Conservation (phyloP, 2,329 filamentous ascomycete genomes). For the Orbilia brochopaga region DNA sequence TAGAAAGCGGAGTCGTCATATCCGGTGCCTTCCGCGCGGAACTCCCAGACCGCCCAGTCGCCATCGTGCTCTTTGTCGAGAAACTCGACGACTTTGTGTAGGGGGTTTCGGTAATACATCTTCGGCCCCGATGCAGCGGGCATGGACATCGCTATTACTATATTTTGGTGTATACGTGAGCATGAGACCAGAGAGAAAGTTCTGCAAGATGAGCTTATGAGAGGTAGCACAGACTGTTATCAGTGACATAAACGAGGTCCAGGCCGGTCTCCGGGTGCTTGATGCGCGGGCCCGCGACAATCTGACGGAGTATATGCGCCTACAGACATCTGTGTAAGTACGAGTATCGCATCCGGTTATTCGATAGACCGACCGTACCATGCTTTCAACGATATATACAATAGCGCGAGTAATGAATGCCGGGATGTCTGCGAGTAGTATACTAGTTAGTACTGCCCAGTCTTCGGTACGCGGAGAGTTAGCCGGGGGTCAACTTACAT, state of each 20-base stretch:
- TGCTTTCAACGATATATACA: conserved; percentile 19
- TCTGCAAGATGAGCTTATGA: conserved; percentile 53
- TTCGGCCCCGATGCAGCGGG: conserved; percentile 88
- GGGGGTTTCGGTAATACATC: conserved; percentile 89
- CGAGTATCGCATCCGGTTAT: too few relatives aligned
- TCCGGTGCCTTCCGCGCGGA: conserved; percentile 92
- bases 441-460: conserved; percentile 4
- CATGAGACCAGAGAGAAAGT: conserved; percentile 38
- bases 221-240: conserved; percentile 66
- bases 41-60: conserved; percentile 97
- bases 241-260: conserved; percentile 94
- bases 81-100: conserved; percentile 83
- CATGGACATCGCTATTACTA: conserved; percentile 76
- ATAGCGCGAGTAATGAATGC: conserved; percentile 5
- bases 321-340: background rate
- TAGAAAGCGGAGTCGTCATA: conserved; percentile 92
- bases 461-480: background rate
- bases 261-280: conserved; percentile 85
- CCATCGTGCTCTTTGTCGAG: conserved; percentile 82
- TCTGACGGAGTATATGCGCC: conserved; percentile 73
- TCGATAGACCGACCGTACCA: conserved; percentile 18
- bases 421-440: conserved; percentile 15
- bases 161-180: conserved; percentile 46
- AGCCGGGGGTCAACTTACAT: background rate
- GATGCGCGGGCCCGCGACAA: conserved; percentile 84